Evolutionary conservation across 371 early-diverging fungal genomes (phyloP).

Genomic region (Mucor irregularis): DNA sequence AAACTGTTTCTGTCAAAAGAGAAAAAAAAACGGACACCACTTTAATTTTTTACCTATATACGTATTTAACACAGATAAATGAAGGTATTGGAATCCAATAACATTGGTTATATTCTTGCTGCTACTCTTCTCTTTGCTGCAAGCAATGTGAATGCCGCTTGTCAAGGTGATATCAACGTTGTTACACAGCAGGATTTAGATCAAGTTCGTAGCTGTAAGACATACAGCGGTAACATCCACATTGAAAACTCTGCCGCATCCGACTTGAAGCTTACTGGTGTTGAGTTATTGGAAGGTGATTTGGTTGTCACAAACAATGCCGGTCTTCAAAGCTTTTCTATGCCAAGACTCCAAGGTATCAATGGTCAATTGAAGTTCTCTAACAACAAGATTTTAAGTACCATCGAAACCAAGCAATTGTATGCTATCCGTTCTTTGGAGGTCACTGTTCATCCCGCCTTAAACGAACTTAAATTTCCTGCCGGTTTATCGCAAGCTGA

Average conservation of each 20-base stretch:
- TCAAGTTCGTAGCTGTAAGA: slow-evolving; percentile 36
- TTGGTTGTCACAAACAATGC: slow-evolving; percentile 44
- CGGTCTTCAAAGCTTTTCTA: slow-evolving; percentile 28
- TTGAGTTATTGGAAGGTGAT: slow-evolving; percentile 43
- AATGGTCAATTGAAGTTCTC: slow-evolving; percentile 42
- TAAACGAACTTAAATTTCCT: slow-evolving; percentile 41
- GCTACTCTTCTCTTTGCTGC: slow-evolving; percentile 1
- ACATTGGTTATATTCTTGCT: slow-evolving; percentile 9
- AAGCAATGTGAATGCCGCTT: slow-evolving; percentile 14
- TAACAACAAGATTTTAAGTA: slow-evolving; percentile 44
- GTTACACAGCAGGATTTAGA: slow-evolving; percentile 47
- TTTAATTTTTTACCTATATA: too few relatives aligned
- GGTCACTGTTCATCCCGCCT: slow-evolving; percentile 44
- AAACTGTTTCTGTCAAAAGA: too few relatives aligned
- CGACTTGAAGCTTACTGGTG: slow-evolving; percentile 26
- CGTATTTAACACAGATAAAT: background rate
- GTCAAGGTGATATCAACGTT: slow-evolving; percentile 28
- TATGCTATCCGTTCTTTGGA: slow-evolving; percentile 34
- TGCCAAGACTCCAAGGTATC: slow-evolving; percentile 43
- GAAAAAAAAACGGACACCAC: too few relatives aligned
- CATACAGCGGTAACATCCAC: slow-evolving; percentile 41
- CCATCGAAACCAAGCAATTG: slow-evolving; percentile 34
- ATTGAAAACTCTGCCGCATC: slow-evolving; percentile 28
- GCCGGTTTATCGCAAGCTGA: slow-evolving; percentile 37
- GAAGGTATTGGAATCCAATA: slow-evolving; percentile 4